Evolutionary conservation across 352 stramenopile species (phyloP), one percentile per base, ranked within the genome.

Genomic region (Phytopythium mirpurense): DNA sequence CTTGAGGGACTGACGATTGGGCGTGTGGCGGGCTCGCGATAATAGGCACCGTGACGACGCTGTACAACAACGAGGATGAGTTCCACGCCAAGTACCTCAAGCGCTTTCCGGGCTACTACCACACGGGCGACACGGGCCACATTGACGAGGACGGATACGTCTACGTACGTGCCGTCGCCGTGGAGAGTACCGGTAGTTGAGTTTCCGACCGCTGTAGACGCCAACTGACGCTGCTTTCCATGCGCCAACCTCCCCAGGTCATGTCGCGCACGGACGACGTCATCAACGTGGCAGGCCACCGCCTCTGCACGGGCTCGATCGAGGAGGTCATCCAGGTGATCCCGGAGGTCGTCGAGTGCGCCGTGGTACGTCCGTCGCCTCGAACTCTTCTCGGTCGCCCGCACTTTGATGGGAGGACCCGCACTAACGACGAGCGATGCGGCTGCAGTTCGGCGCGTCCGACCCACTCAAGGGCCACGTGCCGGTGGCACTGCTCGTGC

Each of bases 81-180:
- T 96, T 84, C 55, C 61, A 91, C 32, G 63, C 65, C 26, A 86
- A 81, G 46, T 97, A 97, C 62, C 73, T 96, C 35, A 70, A 74
- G 32, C 74, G 82, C 36, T 88, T 89, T 62, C 76, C 84, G 2
- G 90, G 90, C 7, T 96, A 95, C 59, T 97, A 96, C 57, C 72
- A 88, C 57, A 95, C 87, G 4, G 88, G 86, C 27, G 90, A 97
- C 68, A 83, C 78, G 5, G 87, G 83, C 8, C 78, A 88, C 54
- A 80, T 95, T 38, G 90, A 97, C 59, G 82, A 95, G 52, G 82
- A 96, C 72, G 90, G 90, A 26, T 97, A 96, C 54, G 74, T 97
- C 50, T 88, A 89, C 50, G 76, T 85, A 63, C 47, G 73, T 68
- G 18, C 7, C 11, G 29, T 19, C 15, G 27, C 11, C 2, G 23